Conservation (phyloP, 768 basidiomycete species). For the Trametes maxima region DNA sequence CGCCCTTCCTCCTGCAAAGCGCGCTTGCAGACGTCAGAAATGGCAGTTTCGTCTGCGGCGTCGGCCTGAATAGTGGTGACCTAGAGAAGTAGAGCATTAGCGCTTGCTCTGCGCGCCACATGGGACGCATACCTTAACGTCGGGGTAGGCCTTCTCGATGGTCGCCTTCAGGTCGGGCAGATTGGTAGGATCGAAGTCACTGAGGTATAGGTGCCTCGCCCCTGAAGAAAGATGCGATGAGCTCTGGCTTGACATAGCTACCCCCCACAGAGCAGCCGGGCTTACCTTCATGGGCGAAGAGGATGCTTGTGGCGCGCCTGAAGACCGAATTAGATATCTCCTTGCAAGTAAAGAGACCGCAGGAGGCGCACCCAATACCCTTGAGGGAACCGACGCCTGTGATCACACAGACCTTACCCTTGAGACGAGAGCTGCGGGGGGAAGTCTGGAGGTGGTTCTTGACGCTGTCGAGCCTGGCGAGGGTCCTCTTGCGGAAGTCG, state of each 20-base stretch:
- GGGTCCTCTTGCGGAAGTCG: conserved; percentile 60
- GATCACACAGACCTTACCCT: conserved; percentile 81
- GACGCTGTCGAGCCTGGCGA: conserved; percentile 67
- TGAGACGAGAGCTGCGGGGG: conserved; percentile 58
- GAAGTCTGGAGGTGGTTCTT: conserved; percentile 63
- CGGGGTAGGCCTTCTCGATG: conserved; percentile 67
- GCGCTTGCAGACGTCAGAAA: conserved; percentile 67
- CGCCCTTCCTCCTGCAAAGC: conserved; percentile 81
- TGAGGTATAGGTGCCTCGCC: conserved; percentile 73
- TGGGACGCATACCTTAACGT: conserved; percentile 63
- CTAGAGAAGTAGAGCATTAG: conserved; percentile 42
- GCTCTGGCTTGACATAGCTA: background rate
- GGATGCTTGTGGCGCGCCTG: conserved; percentile 71
- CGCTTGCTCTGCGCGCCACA: background rate
- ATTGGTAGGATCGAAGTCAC: conserved; percentile 70
- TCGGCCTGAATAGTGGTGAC: conserved; percentile 79
- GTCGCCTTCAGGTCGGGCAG: conserved; percentile 71
- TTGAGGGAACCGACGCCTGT: conserved; percentile 86
- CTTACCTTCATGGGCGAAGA: conserved; percentile 80
- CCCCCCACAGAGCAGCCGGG: background rate
- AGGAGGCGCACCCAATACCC: conserved; percentile 79
- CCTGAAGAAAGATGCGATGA: conserved; percentile 44
- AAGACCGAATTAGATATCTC: background rate
- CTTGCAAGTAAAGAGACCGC: background rate
- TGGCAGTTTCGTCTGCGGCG: conserved; percentile 75